phyloP scores from a whole-genome alignment of 2,329 filamentous ascomycete genomes.

The Aurifilum marmelostoma region DNA sequence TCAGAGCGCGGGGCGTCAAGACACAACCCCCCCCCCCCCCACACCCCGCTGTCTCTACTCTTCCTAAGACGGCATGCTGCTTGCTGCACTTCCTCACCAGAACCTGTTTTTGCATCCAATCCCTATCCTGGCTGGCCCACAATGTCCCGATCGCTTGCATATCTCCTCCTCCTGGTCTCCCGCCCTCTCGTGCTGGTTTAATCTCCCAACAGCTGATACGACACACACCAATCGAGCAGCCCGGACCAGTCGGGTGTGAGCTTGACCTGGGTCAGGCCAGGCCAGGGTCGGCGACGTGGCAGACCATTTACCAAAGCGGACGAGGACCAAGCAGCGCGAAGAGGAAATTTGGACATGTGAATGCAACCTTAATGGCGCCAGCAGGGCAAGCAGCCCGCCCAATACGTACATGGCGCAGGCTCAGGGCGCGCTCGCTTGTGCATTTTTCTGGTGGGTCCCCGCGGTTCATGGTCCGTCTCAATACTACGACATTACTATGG shows the following conservation, averaged over 20 bases:
- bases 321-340: not conserved
- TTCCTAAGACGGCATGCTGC: too few relatives aligned
- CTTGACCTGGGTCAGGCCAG: not conserved
- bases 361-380: slow-evolving; percentile 3
- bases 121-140: not conserved
- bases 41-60: too few relatives aligned
- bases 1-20: not conserved
- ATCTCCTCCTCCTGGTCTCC: not conserved
- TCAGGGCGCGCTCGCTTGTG: not conserved
- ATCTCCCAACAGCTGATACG: not conserved
- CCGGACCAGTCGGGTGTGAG: not conserved
- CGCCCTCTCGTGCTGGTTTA: not conserved
- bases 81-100: too few relatives aligned
- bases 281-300: not conserved
- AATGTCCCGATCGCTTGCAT: not conserved
- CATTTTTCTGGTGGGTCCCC: not conserved
- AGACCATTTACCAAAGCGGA: not conserved
- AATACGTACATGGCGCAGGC: not conserved
- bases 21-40: too few relatives aligned
- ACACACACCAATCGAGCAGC: not conserved
- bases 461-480: not conserved
- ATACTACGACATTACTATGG: not conserved
- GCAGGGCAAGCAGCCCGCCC: not conserved
- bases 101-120: not conserved
- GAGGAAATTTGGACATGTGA: slow-evolving; percentile 1